These are phyloP conservation scores for Trametes sanguinea DNA, from an alignment of 768 basidiomycete species.

Conservation along the genomic window DNA sequence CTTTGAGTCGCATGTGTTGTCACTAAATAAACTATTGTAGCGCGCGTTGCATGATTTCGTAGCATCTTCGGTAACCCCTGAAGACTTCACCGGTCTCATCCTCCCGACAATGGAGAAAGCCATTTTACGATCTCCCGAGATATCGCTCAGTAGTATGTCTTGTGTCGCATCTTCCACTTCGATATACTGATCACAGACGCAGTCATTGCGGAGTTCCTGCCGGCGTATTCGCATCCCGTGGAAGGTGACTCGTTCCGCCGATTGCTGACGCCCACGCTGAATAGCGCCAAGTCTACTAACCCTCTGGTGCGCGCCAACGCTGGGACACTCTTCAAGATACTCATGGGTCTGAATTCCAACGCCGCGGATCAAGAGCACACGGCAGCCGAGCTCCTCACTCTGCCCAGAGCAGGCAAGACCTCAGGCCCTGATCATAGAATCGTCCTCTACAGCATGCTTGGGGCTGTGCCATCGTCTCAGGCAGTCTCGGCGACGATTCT, in stretches of 20 bases:
- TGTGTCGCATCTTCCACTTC: slow-evolving; percentile 22
- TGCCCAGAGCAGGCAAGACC: slow-evolving; percentile 84
- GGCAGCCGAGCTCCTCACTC: slow-evolving; percentile 65
- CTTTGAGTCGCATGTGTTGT: slow-evolving; percentile 2
- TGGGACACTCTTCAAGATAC: slow-evolving; percentile 53
- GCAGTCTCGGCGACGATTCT: slow-evolving; percentile 49
- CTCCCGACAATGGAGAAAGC: slow-evolving; percentile 81
- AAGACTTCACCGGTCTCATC: slow-evolving; percentile 54
- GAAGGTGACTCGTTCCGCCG: slow-evolving; percentile 50
- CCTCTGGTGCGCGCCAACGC: slow-evolving; percentile 57
- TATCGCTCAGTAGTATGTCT: slow-evolving; percentile 58
- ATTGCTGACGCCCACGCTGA: slow-evolving; percentile 59
- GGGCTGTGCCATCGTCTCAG: slow-evolving; percentile 49
- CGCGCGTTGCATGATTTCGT: slow-evolving; percentile 66
- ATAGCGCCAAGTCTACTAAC: slow-evolving; percentile 76
- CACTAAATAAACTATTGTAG: slow-evolving; percentile 33
- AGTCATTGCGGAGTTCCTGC: slow-evolving; percentile 64
- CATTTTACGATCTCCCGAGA: slow-evolving; percentile 79
- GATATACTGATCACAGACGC: neutral
- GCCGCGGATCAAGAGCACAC: slow-evolving; percentile 46
- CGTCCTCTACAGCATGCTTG: slow-evolving; percentile 79
- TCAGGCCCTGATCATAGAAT: slow-evolving; percentile 84
- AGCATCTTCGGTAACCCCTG: slow-evolving; percentile 46
- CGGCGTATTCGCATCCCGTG: slow-evolving; percentile 53
- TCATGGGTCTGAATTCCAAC: slow-evolving; percentile 40